A percentile compares a stretch with the other conserved stretches of the same genome.
Evolutionary conservation across 2,329 filamentous ascomycete species (phyloP).

Genomic region (Cordyceps militaris): DNA sequence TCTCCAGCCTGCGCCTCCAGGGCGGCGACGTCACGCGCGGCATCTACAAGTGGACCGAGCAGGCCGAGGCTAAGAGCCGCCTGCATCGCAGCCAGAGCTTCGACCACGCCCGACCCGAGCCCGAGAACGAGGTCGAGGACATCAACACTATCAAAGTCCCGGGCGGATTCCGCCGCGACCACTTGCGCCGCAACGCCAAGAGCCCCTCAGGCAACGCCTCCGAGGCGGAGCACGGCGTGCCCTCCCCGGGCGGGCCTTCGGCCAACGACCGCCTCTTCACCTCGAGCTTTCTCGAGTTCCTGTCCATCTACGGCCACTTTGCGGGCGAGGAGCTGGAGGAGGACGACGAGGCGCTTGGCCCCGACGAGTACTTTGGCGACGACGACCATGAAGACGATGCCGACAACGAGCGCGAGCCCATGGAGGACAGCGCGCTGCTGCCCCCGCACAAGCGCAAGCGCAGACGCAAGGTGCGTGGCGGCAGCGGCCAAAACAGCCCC

Average conservation of each 20-base stretch:
- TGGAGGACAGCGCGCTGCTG: constrained; percentile 80
- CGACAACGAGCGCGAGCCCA: constrained; percentile 61
- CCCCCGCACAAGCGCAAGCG: constrained; percentile 67
- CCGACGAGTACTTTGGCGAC: constrained; percentile 84
- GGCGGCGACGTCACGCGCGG: constrained; percentile 91
- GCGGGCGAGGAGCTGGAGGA: constrained; percentile 95
- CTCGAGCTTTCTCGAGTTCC: constrained; percentile 89
- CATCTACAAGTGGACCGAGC: constrained; percentile 95
- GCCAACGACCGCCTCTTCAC: constrained; percentile 60
- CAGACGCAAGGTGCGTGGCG: constrained; percentile 67
- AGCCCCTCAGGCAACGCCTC: constrained; percentile 43
- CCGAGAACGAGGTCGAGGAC: constrained; percentile 72
- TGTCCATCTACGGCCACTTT: constrained; percentile 94
- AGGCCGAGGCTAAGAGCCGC: constrained; percentile 64
- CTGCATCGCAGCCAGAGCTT: constrained; percentile 84
- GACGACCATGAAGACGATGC: constrained; percentile 55
- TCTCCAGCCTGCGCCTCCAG: constrained; percentile 87
- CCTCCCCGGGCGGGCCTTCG: constrained; percentile 25
- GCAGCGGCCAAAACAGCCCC: constrained; percentile 68
- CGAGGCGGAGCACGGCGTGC: constrained; percentile 26
- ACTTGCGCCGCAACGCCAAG: constrained; percentile 66
- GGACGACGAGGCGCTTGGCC: constrained; percentile 81
- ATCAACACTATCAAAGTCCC: constrained; percentile 89
- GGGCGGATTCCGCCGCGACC: constrained; percentile 88
- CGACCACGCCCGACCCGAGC: constrained; percentile 65